A percentile compares a stretch with the other conserved stretches of the same genome.
phyloP scores from a whole-genome alignment of 352 stramenopile species.

The Globisporangium ultimum region DNA sequence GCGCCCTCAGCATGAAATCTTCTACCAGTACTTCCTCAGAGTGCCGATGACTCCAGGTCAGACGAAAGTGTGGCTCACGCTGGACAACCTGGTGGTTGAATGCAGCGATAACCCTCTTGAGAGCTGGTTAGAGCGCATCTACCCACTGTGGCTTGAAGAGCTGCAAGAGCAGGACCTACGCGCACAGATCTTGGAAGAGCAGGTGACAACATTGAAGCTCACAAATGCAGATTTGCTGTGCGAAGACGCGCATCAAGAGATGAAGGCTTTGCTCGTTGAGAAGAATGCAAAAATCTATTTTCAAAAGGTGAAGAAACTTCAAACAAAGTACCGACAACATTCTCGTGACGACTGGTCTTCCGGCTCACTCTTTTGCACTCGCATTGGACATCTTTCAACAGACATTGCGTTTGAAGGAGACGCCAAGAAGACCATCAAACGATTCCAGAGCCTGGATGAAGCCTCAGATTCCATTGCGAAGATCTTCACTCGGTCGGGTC shows the following conservation, averaged over 20 bases:
- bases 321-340: constrained; percentile 9
- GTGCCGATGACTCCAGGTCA: constrained; percentile 28
- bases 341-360: constrained; percentile 6
- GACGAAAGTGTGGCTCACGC: constrained; percentile 44
- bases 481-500: constrained; percentile 17
- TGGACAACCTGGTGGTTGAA: constrained; percentile 39
- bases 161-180: constrained; percentile 62
- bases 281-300: constrained; percentile 63
- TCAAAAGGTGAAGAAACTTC: constrained; percentile 46
- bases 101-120: constrained; percentile 54
- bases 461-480: constrained; percentile 27
- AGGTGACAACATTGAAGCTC: constrained; percentile 48
- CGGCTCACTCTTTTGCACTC: constrained; percentile 27
- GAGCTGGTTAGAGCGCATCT: constrained; percentile 63
- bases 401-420: constrained; percentile 43
- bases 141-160: constrained; percentile 73
- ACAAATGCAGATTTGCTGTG: constrained; percentile 46
- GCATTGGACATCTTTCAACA: constrained; percentile 25
- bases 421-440: constrained; percentile 16
- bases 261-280: constrained; percentile 43
- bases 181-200: constrained; percentile 59
- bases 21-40: constrained; percentile 62
- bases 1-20: constrained; percentile 59
- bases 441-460: constrained; percentile 48
- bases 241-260: constrained; percentile 34